A percentile compares a stretch with the other conserved stretches of the same genome.
phyloP scores from a whole-genome alignment of 805 yeast genomes.

The Teunomyces pallodes region DNA sequence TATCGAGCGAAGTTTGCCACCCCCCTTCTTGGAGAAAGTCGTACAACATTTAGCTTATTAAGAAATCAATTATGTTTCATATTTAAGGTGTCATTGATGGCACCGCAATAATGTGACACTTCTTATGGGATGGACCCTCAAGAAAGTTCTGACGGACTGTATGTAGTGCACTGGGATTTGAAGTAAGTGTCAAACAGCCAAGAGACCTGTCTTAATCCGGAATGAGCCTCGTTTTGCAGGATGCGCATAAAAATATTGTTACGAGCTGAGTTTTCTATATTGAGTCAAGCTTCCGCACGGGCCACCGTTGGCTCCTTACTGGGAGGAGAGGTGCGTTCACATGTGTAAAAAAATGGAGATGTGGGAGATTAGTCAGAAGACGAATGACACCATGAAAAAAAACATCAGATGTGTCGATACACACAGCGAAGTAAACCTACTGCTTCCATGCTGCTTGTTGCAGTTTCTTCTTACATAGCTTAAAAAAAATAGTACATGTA shows the following conservation, averaged over 20 bases:
- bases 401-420: neutral
- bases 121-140: neutral
- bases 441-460: too few relatives aligned
- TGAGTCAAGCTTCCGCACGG: neutral
- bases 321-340: neutral
- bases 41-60: neutral
- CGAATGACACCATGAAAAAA: neutral
- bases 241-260: constrained; percentile 3
- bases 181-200: constrained; percentile 4
- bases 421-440: too few relatives aligned
- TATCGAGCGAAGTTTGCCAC: neutral
- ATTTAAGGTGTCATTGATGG: neutral
- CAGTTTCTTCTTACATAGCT: too few relatives aligned
- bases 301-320: neutral
- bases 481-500: too few relatives aligned
- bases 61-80: neutral
- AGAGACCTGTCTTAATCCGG: constrained; percentile 3
- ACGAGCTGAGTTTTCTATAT: neutral
- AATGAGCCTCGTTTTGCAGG: constrained; percentile 1
- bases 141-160: neutral
- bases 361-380: neutral
- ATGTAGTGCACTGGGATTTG: neutral
- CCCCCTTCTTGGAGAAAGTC: neutral
- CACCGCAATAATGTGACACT: neutral
- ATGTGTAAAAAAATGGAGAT: neutral